Conservation (phyloP, 2,329 filamentous ascomycete genomes). For the Tetracladium maxilliforme region DNA sequence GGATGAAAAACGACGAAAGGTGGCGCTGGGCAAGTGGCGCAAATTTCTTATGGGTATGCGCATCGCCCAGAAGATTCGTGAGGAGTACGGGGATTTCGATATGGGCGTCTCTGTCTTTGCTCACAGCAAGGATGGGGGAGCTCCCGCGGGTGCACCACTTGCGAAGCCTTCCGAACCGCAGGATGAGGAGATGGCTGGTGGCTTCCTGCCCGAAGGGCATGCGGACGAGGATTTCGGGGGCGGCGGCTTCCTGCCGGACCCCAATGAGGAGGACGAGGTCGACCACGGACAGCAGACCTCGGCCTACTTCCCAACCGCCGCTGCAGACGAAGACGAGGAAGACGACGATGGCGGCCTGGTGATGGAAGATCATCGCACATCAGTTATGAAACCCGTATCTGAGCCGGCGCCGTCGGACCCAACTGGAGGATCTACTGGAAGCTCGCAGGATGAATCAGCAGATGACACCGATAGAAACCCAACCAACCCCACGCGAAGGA, state of each 20-base stretch:
- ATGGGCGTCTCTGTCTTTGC: constrained; percentile 38
- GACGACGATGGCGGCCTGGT: constrained; percentile 15
- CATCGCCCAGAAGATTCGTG: constrained; percentile 61
- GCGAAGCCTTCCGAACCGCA: constrained; percentile 15
- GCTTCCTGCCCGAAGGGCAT: constrained; percentile 43
- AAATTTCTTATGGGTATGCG: constrained; percentile 77
- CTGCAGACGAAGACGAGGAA: constrained; percentile 25
- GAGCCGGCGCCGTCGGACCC: no score
- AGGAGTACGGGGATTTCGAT: constrained; percentile 57
- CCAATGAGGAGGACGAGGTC: neutral
- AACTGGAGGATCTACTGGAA: no score
- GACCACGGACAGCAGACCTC: constrained; percentile 17
- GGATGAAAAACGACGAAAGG: constrained; percentile 66
- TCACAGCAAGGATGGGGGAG: constrained; percentile 20
- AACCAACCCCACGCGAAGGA: no score
- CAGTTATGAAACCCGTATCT: no score
- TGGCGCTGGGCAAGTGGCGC: constrained; percentile 64
- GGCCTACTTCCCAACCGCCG: constrained; percentile 29
- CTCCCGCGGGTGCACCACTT: constrained; percentile 10
- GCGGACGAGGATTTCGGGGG: constrained; percentile 33
- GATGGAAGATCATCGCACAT: constrained; percentile 17
- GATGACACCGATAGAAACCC: no score
- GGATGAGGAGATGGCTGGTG: constrained; percentile 41
- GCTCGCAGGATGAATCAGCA: no score
- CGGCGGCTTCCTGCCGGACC: constrained; percentile 1